Evolutionary conservation across 2,329 filamentous ascomycete species (phyloP).

Genomic region (Bisporella sp.): DNA sequence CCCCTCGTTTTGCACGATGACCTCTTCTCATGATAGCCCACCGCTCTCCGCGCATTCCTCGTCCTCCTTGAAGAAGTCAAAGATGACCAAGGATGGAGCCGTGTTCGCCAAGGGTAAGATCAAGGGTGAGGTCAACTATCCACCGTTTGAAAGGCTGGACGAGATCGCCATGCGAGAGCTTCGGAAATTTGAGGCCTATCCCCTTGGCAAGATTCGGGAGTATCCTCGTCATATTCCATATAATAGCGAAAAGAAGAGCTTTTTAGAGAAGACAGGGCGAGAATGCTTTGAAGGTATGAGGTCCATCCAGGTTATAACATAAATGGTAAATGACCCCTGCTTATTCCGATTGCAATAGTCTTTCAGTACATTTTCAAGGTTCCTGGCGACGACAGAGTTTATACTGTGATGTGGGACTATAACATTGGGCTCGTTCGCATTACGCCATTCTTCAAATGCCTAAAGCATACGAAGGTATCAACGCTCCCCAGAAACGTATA

Average conservation of each 20-base stretch:
- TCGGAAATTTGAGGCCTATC: slow-evolving; percentile 56
- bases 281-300: slow-evolving; percentile 79
- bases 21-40: slow-evolving; percentile 22
- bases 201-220: slow-evolving; percentile 53
- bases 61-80: slow-evolving; percentile 39
- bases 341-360: slow-evolving; percentile 42
- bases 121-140: slow-evolving; percentile 64
- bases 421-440: slow-evolving; percentile 89
- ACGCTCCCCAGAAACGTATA: not conserved
- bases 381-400: slow-evolving; percentile 58
- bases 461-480: slow-evolving; percentile 76
- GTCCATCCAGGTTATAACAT: not conserved
- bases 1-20: slow-evolving; percentile 17
- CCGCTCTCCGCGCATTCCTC: slow-evolving; percentile 19
- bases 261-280: slow-evolving; percentile 76
- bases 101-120: slow-evolving; percentile 54
- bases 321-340: not conserved
- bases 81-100: slow-evolving; percentile 58
- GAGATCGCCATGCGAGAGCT: slow-evolving; percentile 51
- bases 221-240: slow-evolving; percentile 80
- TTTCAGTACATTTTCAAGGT: slow-evolving; percentile 78
- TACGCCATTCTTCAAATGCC: slow-evolving; percentile 90
- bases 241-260: slow-evolving; percentile 88
- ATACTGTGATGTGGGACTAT: slow-evolving; percentile 94
- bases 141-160: slow-evolving; percentile 63